Evolutionary conservation across 2,329 filamentous ascomycete genomes (phyloP), one percentile per base, ranked within the genome.

Genomic region (Metarhizium rileyi): DNA sequence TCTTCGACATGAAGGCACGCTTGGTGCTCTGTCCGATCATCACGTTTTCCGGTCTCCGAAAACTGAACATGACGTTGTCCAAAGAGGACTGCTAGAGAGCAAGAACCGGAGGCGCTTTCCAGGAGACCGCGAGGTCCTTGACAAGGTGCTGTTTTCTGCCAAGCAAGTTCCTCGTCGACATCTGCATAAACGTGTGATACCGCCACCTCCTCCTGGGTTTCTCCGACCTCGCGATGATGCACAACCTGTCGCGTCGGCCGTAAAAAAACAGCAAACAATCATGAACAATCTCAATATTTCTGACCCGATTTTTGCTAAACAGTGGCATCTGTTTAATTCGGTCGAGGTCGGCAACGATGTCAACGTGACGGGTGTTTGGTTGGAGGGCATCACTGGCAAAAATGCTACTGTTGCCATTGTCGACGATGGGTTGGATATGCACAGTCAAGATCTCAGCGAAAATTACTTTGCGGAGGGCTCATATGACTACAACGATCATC

Each of bases 401-500:
- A 91, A 91, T 53, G 79, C 86, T 18, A 95, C 88, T 1, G 89
- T 95, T 2, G 91, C 91, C 49, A 93, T 98, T 57, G 87, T 98
- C 3, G 93, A 98, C 61, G 93, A 98, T 67, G 93, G 93, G 0
- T 68, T 98, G 56, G 93, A 98, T 62, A 93, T 98, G 85, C 81
- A 95, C 70, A 97, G 90, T 71, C 78, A 88, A 25, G 93, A 98
- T 64, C 71, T 98, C 43, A 90, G 87, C 66, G 85, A 82, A 59
- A 98, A 98, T 66, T 98, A 96, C 70, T 97, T 91, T 63, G 86
- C 89, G 1, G 81, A 82, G 50, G 93, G 93, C 25, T 97, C 91
- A 3, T 96, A 86, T 69, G 93, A 98, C 68, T 98, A 95, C 73
- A 98, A 98, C 66, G 90, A 97, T 61, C 76, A 87, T 46, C 77